Conservation (phyloP, 805 yeast genomes). For the Candida parachauliodes region DNA sequence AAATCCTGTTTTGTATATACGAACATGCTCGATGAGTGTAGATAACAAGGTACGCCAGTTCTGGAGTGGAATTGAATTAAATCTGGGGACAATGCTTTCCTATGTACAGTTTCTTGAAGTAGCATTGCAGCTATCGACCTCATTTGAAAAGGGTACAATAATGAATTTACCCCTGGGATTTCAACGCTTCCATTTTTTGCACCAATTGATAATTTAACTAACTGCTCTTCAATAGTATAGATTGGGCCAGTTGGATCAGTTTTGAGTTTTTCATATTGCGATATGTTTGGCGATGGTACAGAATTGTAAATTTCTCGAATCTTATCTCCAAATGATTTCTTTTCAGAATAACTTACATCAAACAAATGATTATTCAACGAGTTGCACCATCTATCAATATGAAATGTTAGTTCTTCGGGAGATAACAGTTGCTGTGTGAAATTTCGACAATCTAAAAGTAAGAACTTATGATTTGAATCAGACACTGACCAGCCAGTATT, state of each 20-base stretch:
- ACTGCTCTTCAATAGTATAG: constrained; percentile 14
- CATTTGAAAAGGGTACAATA: constrained; percentile 56
- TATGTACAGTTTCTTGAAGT: constrained; percentile 43
- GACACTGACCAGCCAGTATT: constrained; percentile 1
- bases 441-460: neutral
- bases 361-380: neutral
- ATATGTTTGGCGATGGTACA: constrained; percentile 25
- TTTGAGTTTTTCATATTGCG: neutral
- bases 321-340: constrained; percentile 12
- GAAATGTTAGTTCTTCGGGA: constrained; percentile 14
- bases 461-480: neutral
- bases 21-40: constrained; percentile 30
- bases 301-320: constrained; percentile 32
- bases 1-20: constrained; percentile 37
- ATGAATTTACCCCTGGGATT: constrained; percentile 45
- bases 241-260: neutral
- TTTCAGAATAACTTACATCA: too few species aligned
- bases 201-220: constrained; percentile 12
- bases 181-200: constrained; percentile 13
- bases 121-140: constrained; percentile 60
- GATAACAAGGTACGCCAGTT: constrained; percentile 18
- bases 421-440: too few species aligned
- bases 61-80: constrained; percentile 19
- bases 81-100: constrained; percentile 32
- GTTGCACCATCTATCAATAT: constrained; percentile 29